Evolutionary conservation across 2,329 filamentous ascomycete genomes (phyloP).

Genomic region (Blastomyces silverae): DNA sequence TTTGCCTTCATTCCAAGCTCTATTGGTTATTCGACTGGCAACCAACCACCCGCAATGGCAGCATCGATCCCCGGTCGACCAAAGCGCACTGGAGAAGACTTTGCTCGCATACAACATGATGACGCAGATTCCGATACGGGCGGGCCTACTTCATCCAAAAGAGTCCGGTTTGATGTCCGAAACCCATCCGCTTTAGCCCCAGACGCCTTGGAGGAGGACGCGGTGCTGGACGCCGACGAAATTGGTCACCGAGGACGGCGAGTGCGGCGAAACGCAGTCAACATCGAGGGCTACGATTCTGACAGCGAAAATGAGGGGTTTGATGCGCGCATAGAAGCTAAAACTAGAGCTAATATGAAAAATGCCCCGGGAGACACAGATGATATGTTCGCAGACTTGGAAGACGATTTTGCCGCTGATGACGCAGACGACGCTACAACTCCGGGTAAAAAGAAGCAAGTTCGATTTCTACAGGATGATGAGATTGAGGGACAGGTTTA

Average conservation of each 20-base stretch:
- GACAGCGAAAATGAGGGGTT: slow-evolving; percentile 90
- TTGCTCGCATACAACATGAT: slow-evolving; percentile 66
- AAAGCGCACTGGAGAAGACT: slow-evolving; percentile 76
- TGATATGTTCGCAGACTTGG: slow-evolving; percentile 75
- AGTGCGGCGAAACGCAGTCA: slow-evolving; percentile 88
- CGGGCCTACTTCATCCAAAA: slow-evolving; percentile 55
- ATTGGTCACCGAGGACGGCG: slow-evolving; percentile 67
- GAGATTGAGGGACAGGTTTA: slow-evolving; percentile 76
- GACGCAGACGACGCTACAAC: slow-evolving; percentile 48
- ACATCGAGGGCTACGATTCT: slow-evolving; percentile 93
- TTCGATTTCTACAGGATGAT: slow-evolving; percentile 53
- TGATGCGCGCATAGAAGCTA: slow-evolving; percentile 62
- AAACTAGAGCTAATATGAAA: slow-evolving; percentile 38
- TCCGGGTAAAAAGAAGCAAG: slow-evolving; percentile 53
- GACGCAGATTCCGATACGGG: slow-evolving; percentile 34
- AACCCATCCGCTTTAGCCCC: slow-evolving; percentile 89
- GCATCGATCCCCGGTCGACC: slow-evolving; percentile 61
- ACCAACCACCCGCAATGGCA: slow-evolving; percentile 36
- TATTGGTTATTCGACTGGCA: neutral
- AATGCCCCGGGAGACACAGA: slow-evolving; percentile 41
- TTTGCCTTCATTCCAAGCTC: neutral
- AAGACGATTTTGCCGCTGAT: slow-evolving; percentile 53
- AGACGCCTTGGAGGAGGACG: slow-evolving; percentile 62
- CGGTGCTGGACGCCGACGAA: slow-evolving; percentile 81
- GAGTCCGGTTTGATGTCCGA: slow-evolving; percentile 85